These are phyloP conservation scores for Fusarium xylarioides DNA, from an alignment of 2,329 filamentous ascomycete genomes.

Conservation along the genomic window DNA sequence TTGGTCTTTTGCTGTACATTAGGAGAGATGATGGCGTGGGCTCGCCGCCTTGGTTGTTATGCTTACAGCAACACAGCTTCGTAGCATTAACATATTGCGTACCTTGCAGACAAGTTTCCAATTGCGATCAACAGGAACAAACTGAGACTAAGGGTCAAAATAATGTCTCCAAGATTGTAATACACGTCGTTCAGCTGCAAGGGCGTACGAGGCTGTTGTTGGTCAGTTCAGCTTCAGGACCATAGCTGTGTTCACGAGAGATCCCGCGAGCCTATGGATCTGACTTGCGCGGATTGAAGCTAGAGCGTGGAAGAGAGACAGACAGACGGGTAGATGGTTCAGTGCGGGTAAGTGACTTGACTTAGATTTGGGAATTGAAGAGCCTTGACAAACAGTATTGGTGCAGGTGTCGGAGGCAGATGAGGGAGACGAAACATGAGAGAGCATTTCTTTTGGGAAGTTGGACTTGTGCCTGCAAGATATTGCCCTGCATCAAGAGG, in stretches of 20 bases:
- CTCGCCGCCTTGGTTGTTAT: conserved; percentile 12
- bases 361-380: conserved; percentile 43
- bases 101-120: conserved; percentile 20
- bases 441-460: conserved; percentile 48
- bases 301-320: conserved; percentile 34
- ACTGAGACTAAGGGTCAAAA: conserved; percentile 32
- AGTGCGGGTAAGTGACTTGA: conserved; percentile 36
- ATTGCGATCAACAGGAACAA: conserved; percentile 24
- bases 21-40: not conserved
- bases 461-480: conserved; percentile 46
- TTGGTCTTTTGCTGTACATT: not conserved
- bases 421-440: conserved; percentile 42
- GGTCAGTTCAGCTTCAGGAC: conserved; percentile 33
- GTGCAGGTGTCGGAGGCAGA: conserved; percentile 37
- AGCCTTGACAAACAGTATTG: conserved; percentile 40
- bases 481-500: conserved; percentile 44
- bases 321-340: conserved; percentile 32
- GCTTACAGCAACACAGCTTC: conserved; percentile 1
- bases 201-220: conserved; percentile 32
- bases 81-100: conserved; percentile 21
- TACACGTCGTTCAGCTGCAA: conserved; percentile 28
- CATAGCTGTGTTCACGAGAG: conserved; percentile 13
- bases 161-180: conserved; percentile 20
- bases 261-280: conserved; percentile 15
- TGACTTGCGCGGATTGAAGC: conserved; percentile 10